phyloP scores from a whole-genome alignment of 441 rosid species.

The Biscutella auriculata region DNA sequence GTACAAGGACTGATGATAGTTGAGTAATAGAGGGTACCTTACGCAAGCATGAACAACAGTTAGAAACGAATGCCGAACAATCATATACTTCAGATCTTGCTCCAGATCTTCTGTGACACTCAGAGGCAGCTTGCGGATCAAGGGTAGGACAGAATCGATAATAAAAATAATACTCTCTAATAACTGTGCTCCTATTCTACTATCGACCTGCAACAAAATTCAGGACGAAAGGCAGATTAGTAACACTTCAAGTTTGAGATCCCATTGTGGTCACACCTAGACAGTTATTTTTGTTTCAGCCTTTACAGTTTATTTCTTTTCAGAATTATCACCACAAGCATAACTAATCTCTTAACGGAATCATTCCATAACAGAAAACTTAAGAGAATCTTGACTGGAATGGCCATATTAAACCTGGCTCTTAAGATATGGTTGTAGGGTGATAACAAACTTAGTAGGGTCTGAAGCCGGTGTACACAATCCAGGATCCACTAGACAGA shows the following conservation, averaged over 20 bases:
- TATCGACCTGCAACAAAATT: slow-evolving; percentile 62
- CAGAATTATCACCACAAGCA: slow-evolving; percentile 4
- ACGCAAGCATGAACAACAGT: slow-evolving; percentile 98
- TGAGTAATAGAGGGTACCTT: slow-evolving; percentile 45
- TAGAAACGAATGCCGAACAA: slow-evolving; percentile 89
- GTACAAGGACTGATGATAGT: slow-evolving; percentile 3
- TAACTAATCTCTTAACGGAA: not conserved
- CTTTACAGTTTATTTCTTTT: not conserved
- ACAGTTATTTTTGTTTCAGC: not conserved
- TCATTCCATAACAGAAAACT: slow-evolving; percentile 5
- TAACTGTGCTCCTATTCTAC: slow-evolving; percentile 69
- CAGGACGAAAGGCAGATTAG: slow-evolving; percentile 18
- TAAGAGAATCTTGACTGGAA: not conserved
- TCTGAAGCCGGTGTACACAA: slow-evolving; percentile 89
- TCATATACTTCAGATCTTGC: slow-evolving; percentile 95
- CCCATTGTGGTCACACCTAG: not conserved
- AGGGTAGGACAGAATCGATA: slow-evolving; percentile 76
- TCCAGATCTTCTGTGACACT: slow-evolving; percentile 80
- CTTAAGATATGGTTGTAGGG: slow-evolving; percentile 92
- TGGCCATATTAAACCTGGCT: slow-evolving; percentile 51
- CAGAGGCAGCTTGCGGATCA: slow-evolving; percentile 72
- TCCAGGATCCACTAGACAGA: slow-evolving; percentile 89
- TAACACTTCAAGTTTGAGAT: slow-evolving; percentile 6
- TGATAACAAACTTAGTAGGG: slow-evolving; percentile 88
- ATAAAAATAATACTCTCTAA: slow-evolving; percentile 92